These are phyloP conservation scores for Citrus medica DNA, from an alignment of 345 rosid genomes.

Conservation along the genomic window DNA sequence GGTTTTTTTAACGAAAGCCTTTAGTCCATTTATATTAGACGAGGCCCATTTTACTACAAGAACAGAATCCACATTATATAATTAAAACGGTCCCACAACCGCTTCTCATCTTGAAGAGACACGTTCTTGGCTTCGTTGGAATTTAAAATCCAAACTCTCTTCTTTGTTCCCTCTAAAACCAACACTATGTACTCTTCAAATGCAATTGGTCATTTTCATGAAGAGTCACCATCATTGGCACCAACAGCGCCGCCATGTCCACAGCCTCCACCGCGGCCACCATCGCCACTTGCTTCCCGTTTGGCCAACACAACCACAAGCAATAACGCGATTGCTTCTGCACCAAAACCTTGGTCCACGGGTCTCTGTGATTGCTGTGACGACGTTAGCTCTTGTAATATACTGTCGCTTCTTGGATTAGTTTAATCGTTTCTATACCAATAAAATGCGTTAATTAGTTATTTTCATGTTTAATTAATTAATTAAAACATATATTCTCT, in stretches of 20 bases:
- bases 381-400: constrained; percentile 40
- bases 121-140: not conserved
- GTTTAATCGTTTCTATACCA: too few species aligned
- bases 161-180: not conserved
- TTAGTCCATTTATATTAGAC: too few species aligned
- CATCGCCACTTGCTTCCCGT: not conserved
- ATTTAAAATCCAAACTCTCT: not conserved
- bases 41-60: too few species aligned
- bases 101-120: constrained; percentile 5
- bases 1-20: too few species aligned
- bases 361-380: constrained; percentile 47
- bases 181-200: constrained; percentile 12
- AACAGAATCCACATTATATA: too few species aligned
- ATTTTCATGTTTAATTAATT: too few species aligned
- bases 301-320: not conserved
- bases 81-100: constrained; percentile 1
- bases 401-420: too few species aligned
- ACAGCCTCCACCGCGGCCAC: not conserved
- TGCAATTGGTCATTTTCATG: constrained; percentile 8
- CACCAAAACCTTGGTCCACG: constrained; percentile 39
- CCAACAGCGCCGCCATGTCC: constrained; percentile 30
- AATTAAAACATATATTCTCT: not conserved
- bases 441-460: too few species aligned
- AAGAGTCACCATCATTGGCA: not conserved
- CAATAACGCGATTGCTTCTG: not conserved